Evolutionary conservation across 306 rosid genomes (phyloP).

Genomic region (Quercus agrifolia): DNA sequence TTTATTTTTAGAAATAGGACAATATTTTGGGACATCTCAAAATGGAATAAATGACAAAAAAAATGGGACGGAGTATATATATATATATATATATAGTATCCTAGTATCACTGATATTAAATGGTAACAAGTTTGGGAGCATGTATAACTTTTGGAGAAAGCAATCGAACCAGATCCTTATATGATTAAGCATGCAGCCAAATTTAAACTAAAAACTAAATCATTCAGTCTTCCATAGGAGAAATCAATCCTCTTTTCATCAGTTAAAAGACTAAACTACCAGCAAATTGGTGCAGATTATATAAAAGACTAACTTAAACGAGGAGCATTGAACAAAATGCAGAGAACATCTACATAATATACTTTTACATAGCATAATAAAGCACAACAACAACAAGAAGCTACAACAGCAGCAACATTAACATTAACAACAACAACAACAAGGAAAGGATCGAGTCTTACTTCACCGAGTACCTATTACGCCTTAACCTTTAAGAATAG

Average conservation of each 20-base stretch:
- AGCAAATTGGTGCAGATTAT: slow-evolving; percentile 5
- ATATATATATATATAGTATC: too few relatives aligned
- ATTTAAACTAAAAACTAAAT: not conserved
- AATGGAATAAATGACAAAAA: too few relatives aligned
- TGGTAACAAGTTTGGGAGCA: too few relatives aligned
- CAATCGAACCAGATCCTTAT: not conserved
- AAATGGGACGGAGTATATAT: too few relatives aligned
- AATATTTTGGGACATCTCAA: too few relatives aligned
- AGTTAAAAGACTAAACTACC: not conserved
- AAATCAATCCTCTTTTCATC: not conserved
- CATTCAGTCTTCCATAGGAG: slow-evolving; percentile 2
- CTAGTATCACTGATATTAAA: too few relatives aligned
- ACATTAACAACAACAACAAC: slow-evolving; percentile 26
- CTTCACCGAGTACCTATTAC: slow-evolving; percentile 40
- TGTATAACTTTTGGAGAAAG: not conserved
- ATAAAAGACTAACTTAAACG: not conserved
- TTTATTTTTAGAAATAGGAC: too few relatives aligned
- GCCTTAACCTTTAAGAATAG: slow-evolving; percentile 81
- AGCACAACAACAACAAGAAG: slow-evolving; percentile 1
- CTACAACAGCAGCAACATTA: slow-evolving; percentile 25
- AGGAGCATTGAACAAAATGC: slow-evolving; percentile 19
- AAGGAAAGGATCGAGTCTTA: slow-evolving; percentile 32
- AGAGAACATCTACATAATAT: slow-evolving; percentile 24
- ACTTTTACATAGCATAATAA: slow-evolving; percentile 7
- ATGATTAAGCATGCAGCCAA: not conserved